Evolutionary conservation across 2,329 filamentous ascomycete genomes (phyloP).

Genomic region (Neonectria hederae): DNA sequence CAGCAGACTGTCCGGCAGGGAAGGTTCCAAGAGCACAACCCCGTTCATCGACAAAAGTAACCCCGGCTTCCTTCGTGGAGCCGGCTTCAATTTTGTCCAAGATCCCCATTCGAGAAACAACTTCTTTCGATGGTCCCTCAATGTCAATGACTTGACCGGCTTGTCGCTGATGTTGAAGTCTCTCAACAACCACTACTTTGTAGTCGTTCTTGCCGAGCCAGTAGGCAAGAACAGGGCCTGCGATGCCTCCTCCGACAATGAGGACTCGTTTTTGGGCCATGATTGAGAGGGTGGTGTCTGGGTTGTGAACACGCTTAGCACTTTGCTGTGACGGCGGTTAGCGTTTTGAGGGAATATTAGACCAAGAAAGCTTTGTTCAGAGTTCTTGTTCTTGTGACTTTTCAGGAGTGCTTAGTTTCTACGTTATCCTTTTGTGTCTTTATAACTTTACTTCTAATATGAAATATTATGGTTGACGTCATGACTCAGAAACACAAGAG

Average conservation of each 20-base stretch:
- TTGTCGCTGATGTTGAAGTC: not conserved
- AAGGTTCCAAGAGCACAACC: not conserved
- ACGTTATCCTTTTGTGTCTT: not conserved
- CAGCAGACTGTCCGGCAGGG: not conserved
- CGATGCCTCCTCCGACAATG: conserved; percentile 29
- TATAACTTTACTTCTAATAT: not conserved
- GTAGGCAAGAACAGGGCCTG: conserved; percentile 28
- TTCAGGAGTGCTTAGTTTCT: not conserved
- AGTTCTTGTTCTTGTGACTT: not conserved
- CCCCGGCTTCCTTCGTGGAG: not conserved
- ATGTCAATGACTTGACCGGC: not conserved
- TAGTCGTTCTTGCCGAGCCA: conserved; percentile 13
- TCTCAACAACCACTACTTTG: not conserved
- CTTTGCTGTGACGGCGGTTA: not conserved
- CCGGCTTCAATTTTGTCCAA: not conserved
- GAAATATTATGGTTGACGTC: not conserved
- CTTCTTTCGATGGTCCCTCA: not conserved
- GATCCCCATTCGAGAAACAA: not conserved
- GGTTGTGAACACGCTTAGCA: not conserved
- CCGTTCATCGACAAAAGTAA: not conserved
- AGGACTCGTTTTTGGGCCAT: conserved; percentile 16
- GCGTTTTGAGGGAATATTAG: too few species aligned
- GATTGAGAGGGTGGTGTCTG: not conserved
- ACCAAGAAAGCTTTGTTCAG: not conserved
- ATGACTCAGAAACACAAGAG: not conserved